Evolutionary conservation across 2,329 filamentous ascomycete species (phyloP), one percentile per base, ranked within the genome.

Genomic region (Phyllosticta citribraziliensis): DNA sequence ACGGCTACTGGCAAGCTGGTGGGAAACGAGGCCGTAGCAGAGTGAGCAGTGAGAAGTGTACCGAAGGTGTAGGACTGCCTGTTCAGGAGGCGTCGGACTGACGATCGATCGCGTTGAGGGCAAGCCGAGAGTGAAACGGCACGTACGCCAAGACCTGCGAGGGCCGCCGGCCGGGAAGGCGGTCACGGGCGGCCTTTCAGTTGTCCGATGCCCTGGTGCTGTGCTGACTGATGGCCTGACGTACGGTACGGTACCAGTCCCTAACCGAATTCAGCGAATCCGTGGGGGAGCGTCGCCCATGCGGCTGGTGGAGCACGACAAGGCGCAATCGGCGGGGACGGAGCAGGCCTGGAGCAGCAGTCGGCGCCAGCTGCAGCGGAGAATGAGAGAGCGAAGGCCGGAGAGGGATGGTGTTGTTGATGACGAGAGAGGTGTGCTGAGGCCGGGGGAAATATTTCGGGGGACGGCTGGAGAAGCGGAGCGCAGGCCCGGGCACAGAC

Each of bases 81-180:
- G 51, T 55, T 60, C 58, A 60, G 58, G 58, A 60, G 58, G 55
- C 52, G 35, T 60, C 52, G 22, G 22, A 22, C 3, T 52, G 52
- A 60, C 33, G 33, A 40, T 40, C 33, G 33, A 40, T 60, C 58
- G 58, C 58, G 30, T 53, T 52, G 33, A 17, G 33, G 12, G 14
- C 10, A 55, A 60, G 58, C 58, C 58, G 27, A 30, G 27, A 6
- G 58, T 60, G 58, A 60, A 55, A 60, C 58, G 58, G 52, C 54
- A 53, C 52, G 57, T 52, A 52, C 57, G 52, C 52, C 58, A 55
- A 60, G 58, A 33, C 25, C 54, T 8, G 5, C 27, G 6, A 30
- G 27, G 9, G 27, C 27, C 6, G 9, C 52, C 50, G 58, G 52
- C 57, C 9, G 12, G 58, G 58, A 55, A 33, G 58, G 58, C 58